Conservation (phyloP, 225 moss, liverwort and hornwort genomes). For the Anthoceros angustus region DNA sequence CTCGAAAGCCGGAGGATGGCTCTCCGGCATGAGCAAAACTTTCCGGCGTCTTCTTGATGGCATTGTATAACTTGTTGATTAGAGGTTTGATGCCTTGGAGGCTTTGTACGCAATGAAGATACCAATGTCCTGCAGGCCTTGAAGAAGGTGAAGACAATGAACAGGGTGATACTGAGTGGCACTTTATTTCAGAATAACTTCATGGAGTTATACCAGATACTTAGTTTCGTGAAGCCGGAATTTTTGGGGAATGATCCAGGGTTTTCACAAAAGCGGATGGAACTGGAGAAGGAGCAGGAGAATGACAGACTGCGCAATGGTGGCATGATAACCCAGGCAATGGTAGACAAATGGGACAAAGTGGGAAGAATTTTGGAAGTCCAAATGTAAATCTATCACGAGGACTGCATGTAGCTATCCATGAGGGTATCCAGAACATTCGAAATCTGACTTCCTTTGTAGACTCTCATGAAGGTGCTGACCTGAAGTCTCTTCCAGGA, state of each 20-base stretch:
- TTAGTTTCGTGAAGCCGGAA: conserved; percentile 63
- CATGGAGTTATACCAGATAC: conserved; percentile 64
- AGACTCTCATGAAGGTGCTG: no score
- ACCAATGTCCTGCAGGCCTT: conserved; percentile 62
- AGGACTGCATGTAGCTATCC: not conserved
- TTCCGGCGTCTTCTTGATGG: no score
- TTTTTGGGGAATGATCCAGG: conserved; percentile 36
- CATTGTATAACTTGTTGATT: no score
- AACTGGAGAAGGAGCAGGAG: no score
- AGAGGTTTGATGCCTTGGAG: no score
- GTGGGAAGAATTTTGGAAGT: not conserved
- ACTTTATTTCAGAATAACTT: conserved; percentile 92
- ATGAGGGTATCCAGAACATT: not conserved
- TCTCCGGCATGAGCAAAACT: no score
- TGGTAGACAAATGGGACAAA: no score
- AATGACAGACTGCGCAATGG: no score
- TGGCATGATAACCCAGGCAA: not conserved
- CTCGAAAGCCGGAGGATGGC: no score
- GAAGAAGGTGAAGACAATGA: conserved; percentile 53
- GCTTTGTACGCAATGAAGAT: conserved; percentile 42
- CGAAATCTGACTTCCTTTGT: not conserved
- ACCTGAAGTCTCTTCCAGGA: not conserved
- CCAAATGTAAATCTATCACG: not conserved
- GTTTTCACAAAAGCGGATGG: conserved; percentile 21
- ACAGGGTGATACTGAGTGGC: conserved; percentile 74